Conservation (phyloP, 768 basidiomycete genomes). For the Lactifluus hygrophoroides region DNA sequence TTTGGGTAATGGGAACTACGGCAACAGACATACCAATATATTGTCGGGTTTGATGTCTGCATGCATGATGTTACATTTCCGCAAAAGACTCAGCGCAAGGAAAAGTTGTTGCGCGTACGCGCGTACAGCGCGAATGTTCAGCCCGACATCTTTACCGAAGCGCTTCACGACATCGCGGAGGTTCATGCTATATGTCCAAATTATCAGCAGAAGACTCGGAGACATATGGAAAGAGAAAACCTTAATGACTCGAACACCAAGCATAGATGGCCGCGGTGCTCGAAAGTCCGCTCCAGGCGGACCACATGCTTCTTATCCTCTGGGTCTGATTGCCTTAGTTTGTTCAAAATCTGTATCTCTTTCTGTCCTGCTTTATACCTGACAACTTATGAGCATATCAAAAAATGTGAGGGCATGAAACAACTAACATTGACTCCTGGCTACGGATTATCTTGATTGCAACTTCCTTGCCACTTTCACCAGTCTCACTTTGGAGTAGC, state of each 20-base stretch:
- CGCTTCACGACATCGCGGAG: conserved; percentile 95
- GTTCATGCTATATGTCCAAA: conserved; percentile 66
- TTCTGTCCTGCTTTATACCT: conserved; percentile 96
- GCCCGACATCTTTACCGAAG: conserved; percentile 95
- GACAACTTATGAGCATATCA: conserved; percentile 4
- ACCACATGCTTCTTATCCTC: conserved; percentile 97
- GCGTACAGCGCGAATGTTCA: conserved; percentile 94
- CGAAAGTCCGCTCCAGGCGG: conserved; percentile 88
- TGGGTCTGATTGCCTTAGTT: conserved; percentile 80
- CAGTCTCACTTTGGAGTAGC: conserved; percentile 55
- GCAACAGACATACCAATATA: conserved; percentile 59
- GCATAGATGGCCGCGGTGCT: conserved; percentile 94
- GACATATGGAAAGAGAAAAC: conserved; percentile 34
- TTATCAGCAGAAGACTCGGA: not conserved
- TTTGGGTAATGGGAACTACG: not conserved
- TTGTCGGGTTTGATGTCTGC: conserved; percentile 99
- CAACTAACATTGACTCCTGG: conserved; percentile 90
- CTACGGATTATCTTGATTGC: conserved; percentile 96
- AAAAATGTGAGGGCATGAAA: not conserved
- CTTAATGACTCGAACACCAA: conserved; percentile 92
- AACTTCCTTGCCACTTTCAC: conserved; percentile 61
- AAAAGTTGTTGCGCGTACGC: conserved; percentile 98
- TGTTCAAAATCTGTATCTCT: conserved; percentile 83
- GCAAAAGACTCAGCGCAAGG: conserved; percentile 72
- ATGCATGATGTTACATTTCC: conserved; percentile 91